Conservation (phyloP, 2,329 filamentous ascomycete genomes). For the Colletotrichum aenigma region DNA sequence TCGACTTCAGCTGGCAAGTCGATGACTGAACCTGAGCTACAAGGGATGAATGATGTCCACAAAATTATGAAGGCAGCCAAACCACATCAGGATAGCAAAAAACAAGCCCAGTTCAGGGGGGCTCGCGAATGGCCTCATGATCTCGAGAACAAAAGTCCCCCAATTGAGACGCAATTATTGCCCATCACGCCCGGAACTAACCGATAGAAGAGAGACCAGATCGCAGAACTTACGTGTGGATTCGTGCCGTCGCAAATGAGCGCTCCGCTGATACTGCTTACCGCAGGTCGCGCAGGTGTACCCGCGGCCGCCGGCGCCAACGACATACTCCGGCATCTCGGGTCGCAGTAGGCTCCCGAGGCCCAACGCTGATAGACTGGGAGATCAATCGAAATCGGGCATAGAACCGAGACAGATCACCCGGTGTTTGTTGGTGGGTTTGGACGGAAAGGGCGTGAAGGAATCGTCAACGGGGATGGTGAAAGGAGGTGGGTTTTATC, state of each 20-base stretch:
- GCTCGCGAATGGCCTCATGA: not conserved
- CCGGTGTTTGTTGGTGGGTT: not conserved
- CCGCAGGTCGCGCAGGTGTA: slow-evolving; percentile 25
- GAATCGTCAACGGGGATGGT: not conserved
- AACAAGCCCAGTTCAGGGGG: not conserved
- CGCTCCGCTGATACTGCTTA: slow-evolving; percentile 28
- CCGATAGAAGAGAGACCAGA: not conserved
- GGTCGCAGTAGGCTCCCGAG: not conserved
- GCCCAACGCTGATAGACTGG: not conserved
- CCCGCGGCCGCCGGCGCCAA: not conserved
- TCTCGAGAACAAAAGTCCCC: not conserved
- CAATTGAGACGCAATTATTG: not conserved
- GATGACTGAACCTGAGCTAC: not conserved
- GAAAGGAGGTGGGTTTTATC: slow-evolving; percentile 19
- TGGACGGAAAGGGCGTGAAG: not conserved
- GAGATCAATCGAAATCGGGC: not conserved
- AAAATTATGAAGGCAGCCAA: not conserved
- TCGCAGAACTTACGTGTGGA: slow-evolving; percentile 24
- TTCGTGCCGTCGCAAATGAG: slow-evolving; percentile 30
- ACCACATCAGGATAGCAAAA: not conserved
- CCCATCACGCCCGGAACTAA: not conserved
- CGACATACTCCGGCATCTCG: not conserved
- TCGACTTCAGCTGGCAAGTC: not conserved
- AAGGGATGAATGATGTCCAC: not conserved
- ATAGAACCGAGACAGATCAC: not conserved